phyloP scores from a whole-genome alignment of 495 filamentous ascomycete genomes.

The Aspergillus cavernicola region DNA sequence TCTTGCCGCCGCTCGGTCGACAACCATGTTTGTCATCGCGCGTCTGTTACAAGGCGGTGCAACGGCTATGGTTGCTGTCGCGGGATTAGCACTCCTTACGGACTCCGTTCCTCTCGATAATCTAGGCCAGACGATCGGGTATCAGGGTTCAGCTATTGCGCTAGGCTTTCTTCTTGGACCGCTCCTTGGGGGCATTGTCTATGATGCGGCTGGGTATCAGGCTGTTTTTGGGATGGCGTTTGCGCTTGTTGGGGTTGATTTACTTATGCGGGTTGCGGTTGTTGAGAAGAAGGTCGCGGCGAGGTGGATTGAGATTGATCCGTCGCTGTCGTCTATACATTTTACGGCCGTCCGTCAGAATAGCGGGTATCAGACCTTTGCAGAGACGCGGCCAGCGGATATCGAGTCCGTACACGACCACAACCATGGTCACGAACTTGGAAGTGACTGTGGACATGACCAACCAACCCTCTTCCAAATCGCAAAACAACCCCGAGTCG shows the following conservation, averaged over 20 bases:
- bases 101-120: constrained; percentile 56
- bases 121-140: constrained; percentile 53
- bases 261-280: constrained; percentile 57
- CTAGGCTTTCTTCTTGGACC: constrained; percentile 43
- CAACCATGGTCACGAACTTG: neutral
- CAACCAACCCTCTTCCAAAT: constrained; percentile 22
- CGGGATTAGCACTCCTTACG: constrained; percentile 56
- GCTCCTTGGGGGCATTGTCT: constrained; percentile 59
- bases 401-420: neutral
- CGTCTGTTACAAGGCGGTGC: constrained; percentile 60
- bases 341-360: neutral
- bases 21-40: constrained; percentile 51
- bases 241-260: constrained; percentile 55
- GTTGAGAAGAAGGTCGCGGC: constrained; percentile 57
- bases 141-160: constrained; percentile 31
- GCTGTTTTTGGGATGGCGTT: constrained; percentile 59
- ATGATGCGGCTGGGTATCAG: constrained; percentile 54
- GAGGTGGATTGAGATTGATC: constrained; percentile 9
- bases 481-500: constrained; percentile 26
- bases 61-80: constrained; percentile 61
- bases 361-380: constrained; percentile 1
- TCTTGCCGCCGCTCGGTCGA: constrained; percentile 48
- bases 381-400: neutral
- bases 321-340: no score
- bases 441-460: neutral